Conservation (phyloP, 257 asterid genomes). For the Dorcoceras hygrometricum region DNA sequence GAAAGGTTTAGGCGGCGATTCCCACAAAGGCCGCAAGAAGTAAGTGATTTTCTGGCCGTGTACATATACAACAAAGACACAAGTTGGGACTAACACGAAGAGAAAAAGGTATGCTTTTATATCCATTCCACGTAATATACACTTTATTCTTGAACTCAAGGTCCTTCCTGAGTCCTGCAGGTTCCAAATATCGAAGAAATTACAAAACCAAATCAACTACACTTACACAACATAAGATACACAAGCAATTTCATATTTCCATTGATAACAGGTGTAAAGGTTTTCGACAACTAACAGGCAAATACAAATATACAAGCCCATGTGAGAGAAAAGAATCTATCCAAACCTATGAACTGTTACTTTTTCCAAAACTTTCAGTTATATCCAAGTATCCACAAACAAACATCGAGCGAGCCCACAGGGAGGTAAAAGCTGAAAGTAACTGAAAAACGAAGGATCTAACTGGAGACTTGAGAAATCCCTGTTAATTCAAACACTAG, state of each 20-base stretch:
- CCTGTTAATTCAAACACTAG: neutral
- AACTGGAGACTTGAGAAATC: conserved; percentile 17
- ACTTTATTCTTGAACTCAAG: conserved; percentile 53
- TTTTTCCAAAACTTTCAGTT: neutral
- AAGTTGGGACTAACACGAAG: conserved; percentile 54
- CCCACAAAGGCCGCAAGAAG: conserved; percentile 85
- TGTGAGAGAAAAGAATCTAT: neutral
- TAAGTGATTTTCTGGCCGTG: conserved; percentile 86
- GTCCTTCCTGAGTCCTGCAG: conserved; percentile 48
- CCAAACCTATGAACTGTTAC: conserved; percentile 3
- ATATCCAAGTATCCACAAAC: neutral
- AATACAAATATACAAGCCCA: neutral
- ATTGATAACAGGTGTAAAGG: neutral
- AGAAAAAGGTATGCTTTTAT: conserved; percentile 51
- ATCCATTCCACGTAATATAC: conserved; percentile 63
- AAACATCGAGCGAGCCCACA: neutral
- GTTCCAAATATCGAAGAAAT: conserved; percentile 18
- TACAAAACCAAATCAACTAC: neutral
- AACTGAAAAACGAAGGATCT: neutral
- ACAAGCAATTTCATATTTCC: conserved; percentile 4
- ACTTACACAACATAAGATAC: neutral
- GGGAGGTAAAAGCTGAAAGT: neutral
- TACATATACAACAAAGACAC: conserved; percentile 40
- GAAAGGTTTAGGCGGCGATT: conserved; percentile 83
- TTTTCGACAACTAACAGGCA: neutral